Conservation (phyloP, 2,329 filamentous ascomycete genomes). For the Ophioceras dolichostomum region DNA sequence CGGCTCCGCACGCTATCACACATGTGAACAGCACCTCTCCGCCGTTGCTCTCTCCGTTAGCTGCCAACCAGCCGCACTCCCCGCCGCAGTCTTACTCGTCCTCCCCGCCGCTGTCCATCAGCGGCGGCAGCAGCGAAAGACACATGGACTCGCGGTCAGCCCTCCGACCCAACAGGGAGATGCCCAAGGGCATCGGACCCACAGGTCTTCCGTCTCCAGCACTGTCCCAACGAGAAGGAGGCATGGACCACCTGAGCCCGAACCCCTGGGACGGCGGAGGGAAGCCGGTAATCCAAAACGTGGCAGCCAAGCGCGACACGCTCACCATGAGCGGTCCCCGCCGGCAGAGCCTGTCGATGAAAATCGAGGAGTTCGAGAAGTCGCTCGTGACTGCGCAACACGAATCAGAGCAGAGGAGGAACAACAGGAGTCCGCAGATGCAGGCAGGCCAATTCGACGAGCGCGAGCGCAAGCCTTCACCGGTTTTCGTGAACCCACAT, state of each 20-base stretch:
- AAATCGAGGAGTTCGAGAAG: slow-evolving; percentile 27
- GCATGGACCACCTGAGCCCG: slow-evolving; percentile 20
- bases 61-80: background rate
- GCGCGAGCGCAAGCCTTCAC: background rate
- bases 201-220: slow-evolving; percentile 29
- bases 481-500: background rate
- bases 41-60: slow-evolving; percentile 12
- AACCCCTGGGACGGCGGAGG: background rate
- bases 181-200: slow-evolving; percentile 12
- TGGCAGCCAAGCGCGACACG: slow-evolving; percentile 38
- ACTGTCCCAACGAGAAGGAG: slow-evolving; percentile 23
- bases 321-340: slow-evolving; percentile 30
- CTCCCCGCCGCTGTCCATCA: slow-evolving; percentile 22
- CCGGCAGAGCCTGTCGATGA: slow-evolving; percentile 35
- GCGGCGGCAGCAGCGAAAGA: slow-evolving; percentile 4
- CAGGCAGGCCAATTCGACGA: slow-evolving; percentile 4
- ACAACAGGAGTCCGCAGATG: background rate
- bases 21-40: slow-evolving; percentile 41
- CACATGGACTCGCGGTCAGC: too few species aligned
- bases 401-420: slow-evolving; percentile 11
- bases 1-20: slow-evolving; percentile 32
- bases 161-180: too few species aligned
- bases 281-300: slow-evolving; percentile 32
- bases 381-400: slow-evolving; percentile 11
- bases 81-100: slow-evolving; percentile 9